Evolutionary conservation across 2,329 filamentous ascomycete genomes (phyloP).

Genomic region (Rosellinia necatrix): DNA sequence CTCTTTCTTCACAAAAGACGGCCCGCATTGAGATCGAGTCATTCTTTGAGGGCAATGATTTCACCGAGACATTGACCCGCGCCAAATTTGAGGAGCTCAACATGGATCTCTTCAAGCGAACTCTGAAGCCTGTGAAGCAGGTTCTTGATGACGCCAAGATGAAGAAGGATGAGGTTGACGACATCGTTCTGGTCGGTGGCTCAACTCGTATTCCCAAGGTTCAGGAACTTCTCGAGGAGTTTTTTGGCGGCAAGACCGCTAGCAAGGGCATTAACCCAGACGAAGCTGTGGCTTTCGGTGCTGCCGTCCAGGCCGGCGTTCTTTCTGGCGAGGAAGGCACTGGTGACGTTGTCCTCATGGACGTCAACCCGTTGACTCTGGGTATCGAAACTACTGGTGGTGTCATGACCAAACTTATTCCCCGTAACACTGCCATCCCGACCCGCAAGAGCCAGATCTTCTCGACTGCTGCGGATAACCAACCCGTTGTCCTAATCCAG

Average conservation of each 20-base stretch:
- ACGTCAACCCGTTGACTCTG: constrained; percentile 93
- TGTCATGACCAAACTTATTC: constrained; percentile 97
- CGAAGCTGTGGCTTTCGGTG: constrained; percentile 97
- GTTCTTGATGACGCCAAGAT: constrained; percentile 98
- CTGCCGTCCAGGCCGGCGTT: constrained; percentile 95
- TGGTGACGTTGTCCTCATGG: constrained; percentile 86
- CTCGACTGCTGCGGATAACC: constrained; percentile 95
- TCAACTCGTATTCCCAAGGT: constrained; percentile 99
- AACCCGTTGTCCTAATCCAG: constrained; percentile 93
- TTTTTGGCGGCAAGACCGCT: constrained; percentile 92
- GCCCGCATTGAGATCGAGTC: constrained; percentile 95
- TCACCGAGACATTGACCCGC: constrained; percentile 96
- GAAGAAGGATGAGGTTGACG: constrained; percentile 92
- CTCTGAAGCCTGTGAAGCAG: constrained; percentile 97
- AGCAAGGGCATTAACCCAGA: constrained; percentile 99
- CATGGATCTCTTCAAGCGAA: constrained; percentile 99
- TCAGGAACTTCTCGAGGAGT: constrained; percentile 91
- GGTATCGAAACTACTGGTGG: constrained; percentile 97
- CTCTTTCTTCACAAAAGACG: constrained; percentile 91
- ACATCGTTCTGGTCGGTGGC: constrained; percentile 97
- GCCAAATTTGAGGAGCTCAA: constrained; percentile 99
- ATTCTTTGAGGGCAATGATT: constrained; percentile 95
- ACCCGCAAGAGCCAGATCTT: constrained; percentile 98
- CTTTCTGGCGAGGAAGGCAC: constrained; percentile 86
- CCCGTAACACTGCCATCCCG: constrained; percentile 91